Evolutionary conservation across 2,329 filamentous ascomycete species (phyloP), one percentile per base, ranked within the genome.

Genomic region (Ceratocystis colombiana): DNA sequence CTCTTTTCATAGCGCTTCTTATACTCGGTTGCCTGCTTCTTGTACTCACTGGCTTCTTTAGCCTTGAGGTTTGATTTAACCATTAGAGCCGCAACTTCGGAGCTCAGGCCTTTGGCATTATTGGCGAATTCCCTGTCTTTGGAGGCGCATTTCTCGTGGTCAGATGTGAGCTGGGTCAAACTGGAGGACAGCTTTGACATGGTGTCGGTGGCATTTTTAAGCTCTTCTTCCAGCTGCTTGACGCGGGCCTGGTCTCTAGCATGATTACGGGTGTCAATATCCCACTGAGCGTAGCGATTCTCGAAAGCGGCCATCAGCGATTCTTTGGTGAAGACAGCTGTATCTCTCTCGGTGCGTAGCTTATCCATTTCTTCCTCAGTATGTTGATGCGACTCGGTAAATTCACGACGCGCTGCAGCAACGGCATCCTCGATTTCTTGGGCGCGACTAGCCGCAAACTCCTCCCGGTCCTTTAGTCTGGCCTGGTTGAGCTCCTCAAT

Each of bases 1-100:
- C 66, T 65, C 41, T 68, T 68, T 53, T 68, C 66, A 22, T 68
- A 68, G 10, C 66, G 66, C 20, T 65, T 65, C 41, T 68, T 68
- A 41, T 61, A 68, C 37, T 68, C 66, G 28, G 65, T 48, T 17
- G 65, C 65, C 46, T 66, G 64, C 46, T 66, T 66, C 33, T 48
- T 57, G 28, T 44, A 46, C 59, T 66, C 64, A 17, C 63, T 67
- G 57, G 64, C 66, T 20, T 68, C 66, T 30, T 68, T 68, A 50
- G 66, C 64, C 59, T 68, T 68, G 48, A 64, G 41, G 46, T 68
- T 68, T 28, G 25, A 25, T 20, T 66, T 68, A 46, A 68, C 66
- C 61, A 66, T 53, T 3, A 68, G 59, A n/a, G 59, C 66, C 1
- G 66, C 61, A 28, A 68, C 48, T 50, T 68, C 66, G 33, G 61